Evolutionary conservation across 1,139 yeast species (phyloP).

Genomic region (Yamadazyma dendronema): DNA sequence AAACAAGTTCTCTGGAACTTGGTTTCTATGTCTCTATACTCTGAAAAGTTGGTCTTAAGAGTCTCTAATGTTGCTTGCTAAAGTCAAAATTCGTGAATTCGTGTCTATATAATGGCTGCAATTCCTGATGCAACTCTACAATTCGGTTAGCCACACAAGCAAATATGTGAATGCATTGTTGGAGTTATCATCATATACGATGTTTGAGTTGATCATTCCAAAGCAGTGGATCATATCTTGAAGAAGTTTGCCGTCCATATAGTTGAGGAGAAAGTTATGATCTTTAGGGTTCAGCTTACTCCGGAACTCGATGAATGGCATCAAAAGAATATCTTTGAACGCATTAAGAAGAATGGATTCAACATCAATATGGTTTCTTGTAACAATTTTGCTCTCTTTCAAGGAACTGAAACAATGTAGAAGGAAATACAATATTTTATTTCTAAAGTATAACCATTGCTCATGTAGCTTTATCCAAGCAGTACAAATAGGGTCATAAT

Average conservation of each 20-base stretch:
- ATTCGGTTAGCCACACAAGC: slow-evolving; percentile 13
- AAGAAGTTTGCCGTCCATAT: slow-evolving; percentile 12
- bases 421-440: slow-evolving; percentile 27
- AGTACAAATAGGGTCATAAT: slow-evolving; percentile 9
- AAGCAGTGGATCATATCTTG: slow-evolving; percentile 15
- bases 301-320: slow-evolving; percentile 28
- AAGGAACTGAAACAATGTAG: slow-evolving; percentile 32
- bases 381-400: slow-evolving; percentile 22
- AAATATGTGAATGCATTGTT: slow-evolving; percentile 8
- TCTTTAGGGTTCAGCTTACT: slow-evolving; percentile 8
- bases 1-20: too few relatives aligned
- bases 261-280: slow-evolving; percentile 10
- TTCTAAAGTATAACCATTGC: slow-evolving; percentile 36
- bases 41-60: too few relatives aligned
- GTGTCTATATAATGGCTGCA: background rate
- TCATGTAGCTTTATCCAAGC: slow-evolving; percentile 22
- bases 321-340: slow-evolving; percentile 30
- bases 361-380: slow-evolving; percentile 23
- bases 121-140: background rate
- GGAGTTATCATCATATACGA: slow-evolving; percentile 6
- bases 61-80: background rate
- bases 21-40: too few relatives aligned
- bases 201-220: slow-evolving; percentile 14
- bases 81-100: background rate
- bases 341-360: slow-evolving; percentile 30